Conservation (phyloP, 306 rosid genomes). For the Boehmeria nivea region DNA sequence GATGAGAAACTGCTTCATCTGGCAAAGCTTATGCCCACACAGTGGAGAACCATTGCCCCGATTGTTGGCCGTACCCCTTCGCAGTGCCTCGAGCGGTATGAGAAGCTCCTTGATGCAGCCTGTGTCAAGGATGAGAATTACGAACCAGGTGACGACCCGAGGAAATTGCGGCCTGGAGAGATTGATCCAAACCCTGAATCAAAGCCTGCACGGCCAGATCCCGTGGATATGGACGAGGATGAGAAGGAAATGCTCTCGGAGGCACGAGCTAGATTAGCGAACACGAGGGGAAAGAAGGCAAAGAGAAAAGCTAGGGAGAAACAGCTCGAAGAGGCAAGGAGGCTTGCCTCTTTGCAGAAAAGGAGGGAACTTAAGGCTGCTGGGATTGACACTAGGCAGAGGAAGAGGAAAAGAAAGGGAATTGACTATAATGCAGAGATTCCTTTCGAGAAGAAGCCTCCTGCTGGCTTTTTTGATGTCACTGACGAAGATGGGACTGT, state of each 20-base stretch:
- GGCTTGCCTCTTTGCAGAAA: slow-evolving; percentile 96
- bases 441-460: slow-evolving; percentile 94
- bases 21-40: slow-evolving; percentile 97
- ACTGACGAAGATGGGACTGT: slow-evolving; percentile 69
- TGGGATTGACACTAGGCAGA: slow-evolving; percentile 78
- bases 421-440: slow-evolving; percentile 89
- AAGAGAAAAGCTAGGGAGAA: slow-evolving; percentile 94
- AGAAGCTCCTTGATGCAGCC: slow-evolving; percentile 91
- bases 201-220: slow-evolving; percentile 94
- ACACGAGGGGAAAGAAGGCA: slow-evolving; percentile 90
- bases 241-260: slow-evolving; percentile 99
- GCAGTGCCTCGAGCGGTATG: slow-evolving; percentile 85
- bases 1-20: slow-evolving; percentile 93
- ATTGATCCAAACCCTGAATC: slow-evolving; percentile 94
- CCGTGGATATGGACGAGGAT: slow-evolving; percentile 98
- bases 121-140: slow-evolving; percentile 91
- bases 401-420: slow-evolving; percentile 88
- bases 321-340: slow-evolving; percentile 95
- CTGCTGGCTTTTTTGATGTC: slow-evolving; percentile 83
- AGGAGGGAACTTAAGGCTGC: slow-evolving; percentile 95
- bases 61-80: slow-evolving; percentile 93
- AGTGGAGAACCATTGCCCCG: slow-evolving; percentile 96
- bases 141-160: slow-evolving; percentile 89
- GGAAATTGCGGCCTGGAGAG: slow-evolving; percentile 91
- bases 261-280: slow-evolving; percentile 92